A percentile compares a stretch with the other conserved stretches of the same genome.
These are phyloP conservation scores for Hygrophoropsis aurantiaca DNA, from an alignment of 768 basidiomycete species.

Conservation along the genomic window DNA sequence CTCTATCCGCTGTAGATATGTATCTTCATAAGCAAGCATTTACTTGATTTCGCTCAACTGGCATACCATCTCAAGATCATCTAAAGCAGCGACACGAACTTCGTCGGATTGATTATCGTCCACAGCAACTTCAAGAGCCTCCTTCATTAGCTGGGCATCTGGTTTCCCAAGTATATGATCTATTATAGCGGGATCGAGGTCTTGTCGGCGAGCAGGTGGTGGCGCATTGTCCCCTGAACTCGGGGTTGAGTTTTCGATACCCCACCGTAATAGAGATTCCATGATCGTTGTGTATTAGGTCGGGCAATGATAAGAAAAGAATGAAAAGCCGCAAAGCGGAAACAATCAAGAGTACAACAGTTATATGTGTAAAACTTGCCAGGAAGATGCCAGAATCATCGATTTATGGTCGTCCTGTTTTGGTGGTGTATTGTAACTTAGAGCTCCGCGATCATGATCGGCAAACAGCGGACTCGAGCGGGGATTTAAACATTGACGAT, in stretches of 20 bases:
- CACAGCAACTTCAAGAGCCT: constrained; percentile 63
- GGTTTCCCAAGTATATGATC: constrained; percentile 83
- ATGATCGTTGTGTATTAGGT: constrained; percentile 34
- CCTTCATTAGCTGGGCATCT: constrained; percentile 83
- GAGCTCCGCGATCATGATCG: not conserved
- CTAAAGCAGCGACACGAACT: constrained; percentile 67
- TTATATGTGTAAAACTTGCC: not conserved
- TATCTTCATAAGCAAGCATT: too few relatives aligned
- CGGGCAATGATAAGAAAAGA: not conserved
- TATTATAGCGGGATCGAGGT: constrained; percentile 81
- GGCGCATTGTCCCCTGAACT: constrained; percentile 26
- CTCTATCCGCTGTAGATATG: constrained; percentile 79
- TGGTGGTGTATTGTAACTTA: not conserved
- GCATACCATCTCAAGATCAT: constrained; percentile 87
- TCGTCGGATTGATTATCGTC: constrained; percentile 56
- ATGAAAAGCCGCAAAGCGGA: not conserved
- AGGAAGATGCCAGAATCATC: constrained; percentile 10
- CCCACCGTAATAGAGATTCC: constrained; percentile 82
- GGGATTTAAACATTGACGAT: not conserved
- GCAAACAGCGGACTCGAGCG: not conserved
- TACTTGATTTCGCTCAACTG: too few relatives aligned
- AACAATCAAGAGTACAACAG: not conserved
- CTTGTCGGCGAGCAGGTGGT: constrained; percentile 39
- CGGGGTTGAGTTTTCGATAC: constrained; percentile 66
- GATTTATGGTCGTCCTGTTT: too few relatives aligned